Conservation (phyloP, 2,329 filamentous ascomycete genomes). For the Pseudonectria foliicola region DNA sequence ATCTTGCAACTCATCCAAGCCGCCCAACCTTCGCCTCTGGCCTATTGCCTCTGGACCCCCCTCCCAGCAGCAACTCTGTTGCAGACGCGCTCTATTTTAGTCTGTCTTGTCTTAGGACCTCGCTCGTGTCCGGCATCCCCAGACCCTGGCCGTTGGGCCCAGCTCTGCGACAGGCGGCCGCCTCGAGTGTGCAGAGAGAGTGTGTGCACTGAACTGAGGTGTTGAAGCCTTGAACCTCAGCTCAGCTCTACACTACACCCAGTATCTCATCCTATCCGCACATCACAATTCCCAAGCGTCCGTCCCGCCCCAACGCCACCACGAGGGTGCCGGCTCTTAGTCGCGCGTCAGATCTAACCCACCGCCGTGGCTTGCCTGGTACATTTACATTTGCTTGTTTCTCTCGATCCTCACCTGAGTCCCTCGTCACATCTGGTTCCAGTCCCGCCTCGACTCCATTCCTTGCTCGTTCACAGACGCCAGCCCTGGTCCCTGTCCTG, state of each 20-base stretch:
- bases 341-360: slow-evolving; percentile 28
- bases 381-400: slow-evolving; percentile 19
- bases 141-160: slow-evolving; percentile 22
- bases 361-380: slow-evolving; percentile 15
- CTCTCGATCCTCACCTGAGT: slow-evolving; percentile 20
- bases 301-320: slow-evolving; percentile 28
- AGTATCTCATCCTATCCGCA: slow-evolving; percentile 8
- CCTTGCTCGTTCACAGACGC: slow-evolving; percentile 1
- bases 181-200: slow-evolving; percentile 11
- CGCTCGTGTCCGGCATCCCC: slow-evolving; percentile 17
- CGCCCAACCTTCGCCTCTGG: no score
- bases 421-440: slow-evolving; percentile 21
- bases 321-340: slow-evolving; percentile 24
- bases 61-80: no score
- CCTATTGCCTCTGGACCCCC: no score
- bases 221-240: no score
- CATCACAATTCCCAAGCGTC: slow-evolving; percentile 14
- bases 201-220: slow-evolving; percentile 23
- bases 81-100: no score
- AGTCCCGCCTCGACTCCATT: slow-evolving; percentile 22
- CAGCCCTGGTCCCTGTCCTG: no score
- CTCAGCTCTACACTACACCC: slow-evolving; percentile 2
- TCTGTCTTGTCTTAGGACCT: slow-evolving; percentile 14
- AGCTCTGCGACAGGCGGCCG: slow-evolving; percentile 18
- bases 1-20: no score